These are phyloP conservation scores for Thalassiosira exigua DNA, from an alignment of 352 stramenopile genomes.

Conservation along the genomic window DNA sequence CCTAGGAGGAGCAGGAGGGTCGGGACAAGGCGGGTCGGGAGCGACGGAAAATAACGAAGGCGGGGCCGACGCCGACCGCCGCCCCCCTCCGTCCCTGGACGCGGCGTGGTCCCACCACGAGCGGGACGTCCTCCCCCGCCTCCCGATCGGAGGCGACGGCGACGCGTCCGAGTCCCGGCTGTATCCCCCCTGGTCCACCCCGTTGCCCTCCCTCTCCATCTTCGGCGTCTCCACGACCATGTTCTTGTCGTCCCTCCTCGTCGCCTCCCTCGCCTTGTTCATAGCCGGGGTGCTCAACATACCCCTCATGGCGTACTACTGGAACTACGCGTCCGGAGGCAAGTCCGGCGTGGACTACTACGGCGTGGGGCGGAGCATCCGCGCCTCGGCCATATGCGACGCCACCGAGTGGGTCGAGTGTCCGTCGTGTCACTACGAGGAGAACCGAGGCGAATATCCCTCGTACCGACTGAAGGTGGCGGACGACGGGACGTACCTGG, in stretches of 20 bases:
- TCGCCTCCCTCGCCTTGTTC: conserved; percentile 43
- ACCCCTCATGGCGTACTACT: conserved; percentile 61
- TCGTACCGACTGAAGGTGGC: background rate
- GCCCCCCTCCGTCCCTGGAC: conserved; percentile 6
- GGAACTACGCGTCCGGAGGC: conserved; percentile 39
- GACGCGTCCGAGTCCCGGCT: conserved; percentile 6
- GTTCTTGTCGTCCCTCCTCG: conserved; percentile 64
- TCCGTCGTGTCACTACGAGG: conserved; percentile 29
- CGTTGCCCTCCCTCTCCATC: conserved; percentile 47
- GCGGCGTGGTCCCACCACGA: conserved; percentile 18
- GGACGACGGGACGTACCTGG: background rate
- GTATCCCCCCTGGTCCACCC: conserved; percentile 54
- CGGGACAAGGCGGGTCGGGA: too few relatives aligned
- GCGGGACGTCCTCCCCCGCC: conserved; percentile 1
- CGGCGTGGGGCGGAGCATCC: background rate
- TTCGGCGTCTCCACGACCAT: conserved; percentile 62
- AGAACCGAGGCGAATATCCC: background rate
- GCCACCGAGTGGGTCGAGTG: conserved; percentile 58
- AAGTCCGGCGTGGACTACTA: background rate
- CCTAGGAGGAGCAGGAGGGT: too few relatives aligned
- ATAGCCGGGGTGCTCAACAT: conserved; percentile 52
- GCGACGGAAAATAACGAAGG: too few relatives aligned
- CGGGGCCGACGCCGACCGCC: too few relatives aligned
- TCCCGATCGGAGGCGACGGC: background rate
- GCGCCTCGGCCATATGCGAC: conserved; percentile 48